phyloP scores from a whole-genome alignment of 768 basidiomycete species.

The Agaricus blazei region DNA sequence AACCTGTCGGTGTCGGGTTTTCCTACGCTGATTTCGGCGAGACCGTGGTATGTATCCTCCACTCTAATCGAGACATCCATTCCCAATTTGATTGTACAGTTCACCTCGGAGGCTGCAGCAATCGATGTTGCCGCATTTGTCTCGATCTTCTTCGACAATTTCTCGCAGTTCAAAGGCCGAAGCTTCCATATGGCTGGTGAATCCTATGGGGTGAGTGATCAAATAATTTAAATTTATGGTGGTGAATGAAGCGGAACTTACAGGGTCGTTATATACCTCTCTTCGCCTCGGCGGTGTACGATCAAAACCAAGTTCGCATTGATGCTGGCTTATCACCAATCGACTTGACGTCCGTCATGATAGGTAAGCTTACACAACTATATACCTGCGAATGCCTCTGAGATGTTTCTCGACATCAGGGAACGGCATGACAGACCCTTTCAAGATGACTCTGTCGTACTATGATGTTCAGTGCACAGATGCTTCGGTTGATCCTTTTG shows the following conservation, averaged over 20 bases:
- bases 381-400: background rate
- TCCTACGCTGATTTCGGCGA: constrained; percentile 64
- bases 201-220: constrained; percentile 61
- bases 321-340: constrained; percentile 51
- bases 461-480: constrained; percentile 52
- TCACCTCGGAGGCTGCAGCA: constrained; percentile 63
- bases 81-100: constrained; percentile 23
- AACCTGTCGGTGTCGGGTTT: constrained; percentile 58
- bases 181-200: constrained; percentile 67
- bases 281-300: constrained; percentile 73
- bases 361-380: constrained; percentile 36
- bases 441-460: constrained; percentile 34
- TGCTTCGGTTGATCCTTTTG: constrained; percentile 41
- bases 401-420: constrained; percentile 26
- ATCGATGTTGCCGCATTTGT: constrained; percentile 69
- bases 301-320: constrained; percentile 56
- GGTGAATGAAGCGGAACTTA: background rate
- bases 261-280: constrained; percentile 69
- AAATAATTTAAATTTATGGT: background rate
- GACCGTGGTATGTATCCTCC: constrained; percentile 36
- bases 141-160: constrained; percentile 70
- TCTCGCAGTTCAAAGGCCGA: constrained; percentile 64
- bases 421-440: constrained; percentile 59
- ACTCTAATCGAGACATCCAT: background rate
- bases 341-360: constrained; percentile 69